phyloP scores from a whole-genome alignment of 306 rosid genomes.

The Cucumis hystrix region DNA sequence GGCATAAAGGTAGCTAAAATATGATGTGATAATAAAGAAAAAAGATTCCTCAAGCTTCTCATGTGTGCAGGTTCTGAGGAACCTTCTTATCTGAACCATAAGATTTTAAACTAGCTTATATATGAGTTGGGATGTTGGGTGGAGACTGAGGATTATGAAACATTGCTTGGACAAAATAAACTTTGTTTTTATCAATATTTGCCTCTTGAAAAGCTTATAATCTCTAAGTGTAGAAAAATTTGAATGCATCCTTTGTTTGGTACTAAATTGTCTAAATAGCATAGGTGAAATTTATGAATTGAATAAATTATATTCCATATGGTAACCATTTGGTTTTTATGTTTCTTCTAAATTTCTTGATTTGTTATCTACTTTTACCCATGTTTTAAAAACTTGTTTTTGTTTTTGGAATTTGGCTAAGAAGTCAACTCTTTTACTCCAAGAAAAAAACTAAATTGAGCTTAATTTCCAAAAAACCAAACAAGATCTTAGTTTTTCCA shows the following conservation, averaged over 20 bases:
- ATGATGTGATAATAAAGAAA: background rate
- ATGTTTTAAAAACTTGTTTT: too few relatives aligned
- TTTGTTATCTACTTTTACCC: too few relatives aligned
- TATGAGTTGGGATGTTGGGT: conserved; percentile 15
- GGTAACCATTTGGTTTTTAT: too few relatives aligned
- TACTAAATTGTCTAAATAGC: background rate
- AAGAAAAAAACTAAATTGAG: too few relatives aligned
- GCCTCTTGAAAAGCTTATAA: background rate
- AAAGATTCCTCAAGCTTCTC: background rate
- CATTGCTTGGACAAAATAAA: conserved; percentile 13
- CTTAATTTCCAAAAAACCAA: too few relatives aligned
- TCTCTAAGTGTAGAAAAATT: background rate
- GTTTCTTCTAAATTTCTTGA: too few relatives aligned
- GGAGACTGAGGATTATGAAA: conserved; percentile 8
- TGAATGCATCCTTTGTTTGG: background rate
- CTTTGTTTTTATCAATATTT: background rate
- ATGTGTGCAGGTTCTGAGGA: background rate
- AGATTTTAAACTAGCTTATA: background rate
- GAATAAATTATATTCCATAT: too few relatives aligned
- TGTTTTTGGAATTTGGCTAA: too few relatives aligned
- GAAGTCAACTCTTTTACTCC: too few relatives aligned
- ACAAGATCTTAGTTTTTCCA: too few relatives aligned
- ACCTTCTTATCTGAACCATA: background rate
- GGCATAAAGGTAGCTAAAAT: too few relatives aligned
- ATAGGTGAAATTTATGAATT: background rate